A percentile compares a stretch with the other conserved stretches of the same genome.
Evolutionary conservation across 139 green algal species (phyloP).

Genomic region (Closterium sp.): DNA sequence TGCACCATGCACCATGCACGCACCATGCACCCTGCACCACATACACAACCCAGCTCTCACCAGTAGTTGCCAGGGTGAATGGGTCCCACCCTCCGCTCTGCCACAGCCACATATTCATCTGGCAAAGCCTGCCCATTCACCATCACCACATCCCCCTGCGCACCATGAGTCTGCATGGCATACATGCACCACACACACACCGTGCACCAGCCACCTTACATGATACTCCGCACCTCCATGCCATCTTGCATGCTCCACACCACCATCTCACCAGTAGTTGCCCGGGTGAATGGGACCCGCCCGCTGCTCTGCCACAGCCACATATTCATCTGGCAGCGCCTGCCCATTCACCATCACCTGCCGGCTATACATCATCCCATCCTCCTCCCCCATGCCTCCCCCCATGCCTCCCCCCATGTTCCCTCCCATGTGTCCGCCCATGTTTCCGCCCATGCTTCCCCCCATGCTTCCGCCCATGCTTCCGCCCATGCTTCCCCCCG

Average conservation of each 20-base stretch:
- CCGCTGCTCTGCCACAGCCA: slow-evolving; percentile 6
- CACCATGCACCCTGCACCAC: too few species aligned
- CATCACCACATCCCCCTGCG: too few species aligned
- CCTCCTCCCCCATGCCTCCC: neutral
- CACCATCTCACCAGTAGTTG: slow-evolving; percentile 18
- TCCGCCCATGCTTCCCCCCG: neutral
- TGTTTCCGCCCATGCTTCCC: neutral
- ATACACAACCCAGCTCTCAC: neutral
- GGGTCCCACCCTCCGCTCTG: neutral
- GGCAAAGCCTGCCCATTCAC: too few species aligned
- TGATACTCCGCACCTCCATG: too few species aligned
- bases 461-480: neutral
- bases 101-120: neutral
- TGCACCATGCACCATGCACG: too few species aligned
- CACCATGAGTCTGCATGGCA: neutral
- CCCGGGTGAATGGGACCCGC: slow-evolving; percentile 26
- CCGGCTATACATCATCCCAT: neutral
- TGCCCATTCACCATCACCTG: slow-evolving; percentile 15
- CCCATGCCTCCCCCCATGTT: too few species aligned
- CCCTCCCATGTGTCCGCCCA: too few species aligned
- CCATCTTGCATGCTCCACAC: too few species aligned
- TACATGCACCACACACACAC: neutral
- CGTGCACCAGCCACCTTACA: too few species aligned
- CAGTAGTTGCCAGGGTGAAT: neutral
- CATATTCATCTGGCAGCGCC: neutral